phyloP scores from a whole-genome alignment of 2,329 filamentous ascomycete species.

The Xenoacremonium recifei region DNA sequence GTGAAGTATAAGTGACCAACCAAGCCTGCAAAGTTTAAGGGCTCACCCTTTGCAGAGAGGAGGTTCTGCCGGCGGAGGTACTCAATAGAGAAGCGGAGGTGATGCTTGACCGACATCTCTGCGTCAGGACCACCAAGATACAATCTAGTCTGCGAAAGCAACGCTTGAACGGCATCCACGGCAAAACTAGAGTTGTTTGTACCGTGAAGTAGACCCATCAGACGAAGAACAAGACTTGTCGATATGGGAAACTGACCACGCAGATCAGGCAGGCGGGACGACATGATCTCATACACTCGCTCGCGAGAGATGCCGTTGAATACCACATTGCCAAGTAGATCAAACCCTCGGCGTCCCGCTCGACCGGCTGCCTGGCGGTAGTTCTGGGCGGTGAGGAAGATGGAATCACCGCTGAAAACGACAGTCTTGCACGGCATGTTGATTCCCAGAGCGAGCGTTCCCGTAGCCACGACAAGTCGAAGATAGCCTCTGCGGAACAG shows the following conservation, averaged over 20 bases:
- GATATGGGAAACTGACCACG: constrained; percentile 78
- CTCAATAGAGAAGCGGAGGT: constrained; percentile 78
- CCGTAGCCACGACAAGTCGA: constrained; percentile 70
- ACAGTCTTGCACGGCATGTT: constrained; percentile 85
- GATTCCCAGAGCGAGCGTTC: constrained; percentile 74
- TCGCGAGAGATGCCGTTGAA: constrained; percentile 64
- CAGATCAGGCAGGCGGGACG: constrained; percentile 70
- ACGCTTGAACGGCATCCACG: constrained; percentile 58
- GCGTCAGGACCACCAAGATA: constrained; percentile 69
- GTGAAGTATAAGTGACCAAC: constrained; percentile 75
- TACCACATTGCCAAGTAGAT: constrained; percentile 77
- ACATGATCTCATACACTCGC: constrained; percentile 68
- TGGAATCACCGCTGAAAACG: constrained; percentile 71
- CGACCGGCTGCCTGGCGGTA: constrained; percentile 76
- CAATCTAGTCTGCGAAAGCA: constrained; percentile 68
- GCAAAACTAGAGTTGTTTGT: constrained; percentile 64
- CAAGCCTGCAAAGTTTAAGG: constrained; percentile 70
- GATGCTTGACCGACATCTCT: constrained; percentile 69
- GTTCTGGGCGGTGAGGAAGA: constrained; percentile 72
- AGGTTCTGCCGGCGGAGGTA: constrained; percentile 70
- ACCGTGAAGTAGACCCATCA: constrained; percentile 65
- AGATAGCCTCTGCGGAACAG: constrained; percentile 72
- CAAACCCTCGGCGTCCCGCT: constrained; percentile 77
- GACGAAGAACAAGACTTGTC: constrained; percentile 66
- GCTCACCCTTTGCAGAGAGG: constrained; percentile 57